phyloP scores from a whole-genome alignment of 306 rosid genomes.

The Castanea sativa region DNA sequence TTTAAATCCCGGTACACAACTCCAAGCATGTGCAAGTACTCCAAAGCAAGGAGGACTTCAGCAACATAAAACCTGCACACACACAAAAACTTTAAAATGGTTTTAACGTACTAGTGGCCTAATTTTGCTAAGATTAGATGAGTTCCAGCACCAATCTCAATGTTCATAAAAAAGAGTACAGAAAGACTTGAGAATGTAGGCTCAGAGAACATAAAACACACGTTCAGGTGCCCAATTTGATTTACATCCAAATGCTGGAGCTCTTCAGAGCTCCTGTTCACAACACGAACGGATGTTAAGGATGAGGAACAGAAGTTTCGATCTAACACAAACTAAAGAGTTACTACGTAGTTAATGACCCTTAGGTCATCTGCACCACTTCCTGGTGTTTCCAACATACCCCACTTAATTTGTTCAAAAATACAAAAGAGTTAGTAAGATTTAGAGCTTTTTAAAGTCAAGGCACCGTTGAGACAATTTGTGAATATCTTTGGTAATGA shows the following conservation, averaged over 20 bases:
- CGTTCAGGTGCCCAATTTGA: neutral
- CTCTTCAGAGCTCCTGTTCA: neutral
- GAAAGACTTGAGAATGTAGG: neutral
- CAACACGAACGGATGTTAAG: neutral
- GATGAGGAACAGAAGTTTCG: neutral
- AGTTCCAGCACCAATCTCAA: neutral
- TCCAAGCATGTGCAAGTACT: conserved; percentile 93
- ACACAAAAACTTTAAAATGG: neutral
- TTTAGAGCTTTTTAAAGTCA: too few species aligned
- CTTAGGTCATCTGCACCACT: too few species aligned
- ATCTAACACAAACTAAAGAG: neutral
- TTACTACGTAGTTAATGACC: too few species aligned
- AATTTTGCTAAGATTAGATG: neutral
- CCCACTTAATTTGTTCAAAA: too few species aligned
- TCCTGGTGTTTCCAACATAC: too few species aligned
- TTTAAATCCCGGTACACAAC: conserved; percentile 83
- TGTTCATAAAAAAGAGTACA: neutral
- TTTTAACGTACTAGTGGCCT: neutral
- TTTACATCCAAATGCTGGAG: neutral
- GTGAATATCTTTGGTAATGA: too few species aligned
- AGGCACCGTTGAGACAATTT: too few species aligned
- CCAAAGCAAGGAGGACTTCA: conserved; percentile 89
- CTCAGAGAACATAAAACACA: neutral
- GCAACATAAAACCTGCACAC: conserved; percentile 77
- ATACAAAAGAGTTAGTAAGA: too few species aligned